phyloP scores from a whole-genome alignment of 2,329 filamentous ascomycete species.

The Colletotrichum sidae region DNA sequence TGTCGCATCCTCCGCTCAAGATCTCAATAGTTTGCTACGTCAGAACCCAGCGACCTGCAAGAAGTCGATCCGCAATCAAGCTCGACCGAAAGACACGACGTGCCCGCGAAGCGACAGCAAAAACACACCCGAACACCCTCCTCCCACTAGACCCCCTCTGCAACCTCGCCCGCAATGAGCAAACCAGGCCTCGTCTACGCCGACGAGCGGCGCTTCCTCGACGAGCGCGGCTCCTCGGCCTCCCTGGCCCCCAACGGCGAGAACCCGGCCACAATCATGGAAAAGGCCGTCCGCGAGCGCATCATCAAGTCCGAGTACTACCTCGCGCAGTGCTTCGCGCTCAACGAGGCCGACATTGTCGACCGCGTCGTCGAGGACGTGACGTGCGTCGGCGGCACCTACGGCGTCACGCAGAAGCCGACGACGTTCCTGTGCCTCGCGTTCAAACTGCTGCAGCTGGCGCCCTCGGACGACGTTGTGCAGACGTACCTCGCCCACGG shows the following conservation, averaged over 20 bases:
- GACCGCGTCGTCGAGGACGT: conserved; percentile 90
- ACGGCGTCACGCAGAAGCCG: conserved; percentile 85
- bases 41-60: too few relatives aligned
- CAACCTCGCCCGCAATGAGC: conserved; percentile 43
- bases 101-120: neutral
- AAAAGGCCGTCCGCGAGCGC: conserved; percentile 94
- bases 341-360: conserved; percentile 86
- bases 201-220: conserved; percentile 85
- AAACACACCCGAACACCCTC: conserved; percentile 19
- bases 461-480: conserved; percentile 82
- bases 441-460: conserved; percentile 93
- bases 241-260: conserved; percentile 85
- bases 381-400: conserved; percentile 87
- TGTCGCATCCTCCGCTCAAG: neutral
- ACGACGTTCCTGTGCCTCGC: conserved; percentile 93
- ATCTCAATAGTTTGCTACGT: too few relatives aligned
- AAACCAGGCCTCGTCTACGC: conserved; percentile 73
- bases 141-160: conserved; percentile 27
- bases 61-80: too few relatives aligned
- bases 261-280: conserved; percentile 95
- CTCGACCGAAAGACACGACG: too few relatives aligned
- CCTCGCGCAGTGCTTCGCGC: conserved; percentile 97
- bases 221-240: conserved; percentile 86
- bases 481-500: conserved; percentile 82
- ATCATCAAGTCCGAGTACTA: conserved; percentile 97